Percentiles rank a stretch among this genome's conserved stretches.
These are phyloP conservation scores for Eimeria sp. DNA, from an alignment of 169 alveolate genomes.

Conservation along the genomic window DNA sequence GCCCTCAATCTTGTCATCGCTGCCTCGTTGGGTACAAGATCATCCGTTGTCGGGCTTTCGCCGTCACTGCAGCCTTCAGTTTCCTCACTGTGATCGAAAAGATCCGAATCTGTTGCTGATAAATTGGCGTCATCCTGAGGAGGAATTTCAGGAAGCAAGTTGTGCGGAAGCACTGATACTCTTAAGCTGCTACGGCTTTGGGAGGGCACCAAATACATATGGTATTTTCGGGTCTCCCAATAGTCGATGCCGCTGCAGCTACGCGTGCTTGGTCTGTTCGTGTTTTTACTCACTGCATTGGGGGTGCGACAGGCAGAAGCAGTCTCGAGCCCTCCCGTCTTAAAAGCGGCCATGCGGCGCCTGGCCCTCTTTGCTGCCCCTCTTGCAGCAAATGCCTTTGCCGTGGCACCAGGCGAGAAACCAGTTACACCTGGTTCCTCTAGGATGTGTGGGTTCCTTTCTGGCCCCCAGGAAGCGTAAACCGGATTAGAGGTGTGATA, in stretches of 20 bases:
- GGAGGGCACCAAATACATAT: neutral
- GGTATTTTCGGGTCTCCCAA: neutral
- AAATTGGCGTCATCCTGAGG: neutral
- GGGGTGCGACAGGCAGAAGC: neutral
- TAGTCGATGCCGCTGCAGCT: neutral
- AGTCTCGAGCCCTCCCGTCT: neutral
- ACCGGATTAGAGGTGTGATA: slow-evolving; percentile 78
- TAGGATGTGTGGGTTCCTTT: slow-evolving; percentile 43
- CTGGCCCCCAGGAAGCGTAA: slow-evolving; percentile 67
- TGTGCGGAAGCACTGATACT: neutral
- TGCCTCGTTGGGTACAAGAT: slow-evolving; percentile 33
- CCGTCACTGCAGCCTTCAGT: slow-evolving; percentile 30
- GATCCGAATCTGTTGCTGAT: neutral
- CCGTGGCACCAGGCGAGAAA: slow-evolving; percentile 28
- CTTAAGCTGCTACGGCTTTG: neutral
- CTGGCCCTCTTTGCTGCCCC: slow-evolving; percentile 62
- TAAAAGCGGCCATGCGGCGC: slow-evolving; percentile 71
- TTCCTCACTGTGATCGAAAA: neutral
- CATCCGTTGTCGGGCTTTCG: slow-evolving; percentile 8
- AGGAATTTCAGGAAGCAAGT: neutral
- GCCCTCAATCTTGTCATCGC: slow-evolving; percentile 51
- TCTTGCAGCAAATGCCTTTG: slow-evolving; percentile 73
- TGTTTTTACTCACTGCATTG: neutral
- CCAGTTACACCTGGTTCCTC: slow-evolving; percentile 46
- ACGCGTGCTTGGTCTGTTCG: neutral